Evolutionary conservation across 176 grass and related monocot species (phyloP).

Genomic region (Lolium rigidum): DNA sequence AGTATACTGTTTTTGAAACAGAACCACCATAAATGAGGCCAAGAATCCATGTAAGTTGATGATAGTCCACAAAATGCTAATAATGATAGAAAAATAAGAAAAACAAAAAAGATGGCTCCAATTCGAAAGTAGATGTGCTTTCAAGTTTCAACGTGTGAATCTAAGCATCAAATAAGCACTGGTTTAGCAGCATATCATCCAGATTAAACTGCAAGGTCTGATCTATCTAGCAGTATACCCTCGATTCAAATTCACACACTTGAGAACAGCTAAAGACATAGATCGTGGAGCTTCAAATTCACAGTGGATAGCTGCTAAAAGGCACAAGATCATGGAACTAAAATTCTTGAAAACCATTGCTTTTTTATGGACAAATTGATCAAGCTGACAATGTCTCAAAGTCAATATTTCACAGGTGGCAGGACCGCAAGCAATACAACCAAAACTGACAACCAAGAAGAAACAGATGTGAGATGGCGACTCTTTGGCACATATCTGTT

Average conservation of each 20-base stretch:
- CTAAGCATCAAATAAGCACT: not conserved
- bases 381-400: not conserved
- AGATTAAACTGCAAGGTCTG: not conserved
- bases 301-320: not conserved
- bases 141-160: not conserved
- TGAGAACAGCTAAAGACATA: not conserved
- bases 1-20: not conserved
- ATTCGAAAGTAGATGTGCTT: not conserved
- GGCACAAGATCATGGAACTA: not conserved
- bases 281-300: not conserved
- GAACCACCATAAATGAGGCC: not conserved
- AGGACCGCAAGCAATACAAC: conserved; percentile 8
- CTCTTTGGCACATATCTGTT: conserved; percentile 6
- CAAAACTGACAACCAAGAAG: conserved; percentile 19
- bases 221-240: conserved; percentile 8
- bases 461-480: conserved; percentile 21
- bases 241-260: not conserved
- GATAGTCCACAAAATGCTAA: not conserved
- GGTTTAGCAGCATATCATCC: conserved; percentile 2
- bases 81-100: not conserved
- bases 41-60: not conserved
- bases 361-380: not conserved
- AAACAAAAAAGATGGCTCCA: not conserved
- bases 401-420: conserved; percentile 28
- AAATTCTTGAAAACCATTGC: not conserved